Conservation (phyloP, 78 protist genomes). For the Chrysochromulina tobinii region DNA sequence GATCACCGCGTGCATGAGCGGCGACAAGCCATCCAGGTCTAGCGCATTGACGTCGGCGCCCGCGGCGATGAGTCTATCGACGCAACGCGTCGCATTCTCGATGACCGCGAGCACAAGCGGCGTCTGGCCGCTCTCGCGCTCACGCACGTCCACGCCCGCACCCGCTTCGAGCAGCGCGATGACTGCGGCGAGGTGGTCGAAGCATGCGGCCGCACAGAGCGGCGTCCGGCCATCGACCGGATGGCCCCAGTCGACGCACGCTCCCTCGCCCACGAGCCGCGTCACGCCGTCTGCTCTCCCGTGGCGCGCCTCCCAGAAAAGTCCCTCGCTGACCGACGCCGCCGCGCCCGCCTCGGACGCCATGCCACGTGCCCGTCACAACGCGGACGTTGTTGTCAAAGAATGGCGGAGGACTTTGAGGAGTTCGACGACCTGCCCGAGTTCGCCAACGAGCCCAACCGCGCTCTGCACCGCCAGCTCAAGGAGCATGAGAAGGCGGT, state of each 20-base stretch:
- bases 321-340: neutral
- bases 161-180: neutral
- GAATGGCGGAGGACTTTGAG: neutral
- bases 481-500: neutral
- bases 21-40: neutral
- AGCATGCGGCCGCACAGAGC: neutral
- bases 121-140: neutral
- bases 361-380: too few species aligned
- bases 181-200: neutral
- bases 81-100: neutral
- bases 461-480: neutral
- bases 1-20: neutral
- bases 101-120: neutral
- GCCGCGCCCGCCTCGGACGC: too few species aligned
- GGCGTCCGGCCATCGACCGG: neutral
- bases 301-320: neutral
- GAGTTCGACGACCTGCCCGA: conserved; percentile 9
- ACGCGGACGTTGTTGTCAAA: too few species aligned
- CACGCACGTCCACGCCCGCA: neutral
- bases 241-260: neutral
- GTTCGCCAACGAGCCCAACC: neutral
- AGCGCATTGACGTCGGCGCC: neutral
- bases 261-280: neutral
- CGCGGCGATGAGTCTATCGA: neutral
- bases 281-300: neutral